phyloP scores from a whole-genome alignment of 106 monocot species.

The Dendrobium officinale region DNA sequence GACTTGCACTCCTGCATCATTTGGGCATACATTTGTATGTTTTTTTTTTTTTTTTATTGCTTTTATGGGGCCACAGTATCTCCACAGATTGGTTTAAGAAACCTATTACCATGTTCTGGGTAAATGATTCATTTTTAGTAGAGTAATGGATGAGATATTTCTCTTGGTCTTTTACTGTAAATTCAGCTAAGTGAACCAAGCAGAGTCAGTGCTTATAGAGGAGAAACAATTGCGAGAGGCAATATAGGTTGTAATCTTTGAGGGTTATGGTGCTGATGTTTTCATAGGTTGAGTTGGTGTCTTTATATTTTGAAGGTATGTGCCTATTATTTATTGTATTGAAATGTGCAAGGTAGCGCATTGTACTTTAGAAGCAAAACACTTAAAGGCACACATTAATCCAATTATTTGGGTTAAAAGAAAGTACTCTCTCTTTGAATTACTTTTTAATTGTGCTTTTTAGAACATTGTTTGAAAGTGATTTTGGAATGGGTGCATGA shows the following conservation, averaged over 20 bases:
- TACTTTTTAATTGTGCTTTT: background rate
- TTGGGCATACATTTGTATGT: background rate
- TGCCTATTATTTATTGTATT: background rate
- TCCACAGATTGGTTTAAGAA: background rate
- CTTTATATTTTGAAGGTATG: background rate
- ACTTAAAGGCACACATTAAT: background rate
- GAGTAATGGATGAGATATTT: background rate
- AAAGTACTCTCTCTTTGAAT: background rate
- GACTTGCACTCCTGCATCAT: background rate
- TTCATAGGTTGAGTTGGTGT: background rate
- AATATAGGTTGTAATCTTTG: background rate
- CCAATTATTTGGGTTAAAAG: background rate
- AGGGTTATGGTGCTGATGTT: background rate
- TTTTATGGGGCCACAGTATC: background rate
- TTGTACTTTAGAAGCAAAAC: background rate
- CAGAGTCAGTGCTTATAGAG: background rate
- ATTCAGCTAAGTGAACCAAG: background rate
- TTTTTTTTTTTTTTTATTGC: background rate
- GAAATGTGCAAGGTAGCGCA: background rate
- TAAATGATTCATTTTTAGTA: background rate
- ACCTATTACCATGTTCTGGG: background rate
- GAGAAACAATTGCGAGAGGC: background rate
- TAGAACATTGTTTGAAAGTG: background rate
- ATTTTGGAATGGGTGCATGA: background rate
- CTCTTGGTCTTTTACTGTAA: background rate